These are phyloP conservation scores for Vanderwaltozyma yarrowii DNA, from an alignment of 805 yeast genomes.

Conservation along the genomic window DNA sequence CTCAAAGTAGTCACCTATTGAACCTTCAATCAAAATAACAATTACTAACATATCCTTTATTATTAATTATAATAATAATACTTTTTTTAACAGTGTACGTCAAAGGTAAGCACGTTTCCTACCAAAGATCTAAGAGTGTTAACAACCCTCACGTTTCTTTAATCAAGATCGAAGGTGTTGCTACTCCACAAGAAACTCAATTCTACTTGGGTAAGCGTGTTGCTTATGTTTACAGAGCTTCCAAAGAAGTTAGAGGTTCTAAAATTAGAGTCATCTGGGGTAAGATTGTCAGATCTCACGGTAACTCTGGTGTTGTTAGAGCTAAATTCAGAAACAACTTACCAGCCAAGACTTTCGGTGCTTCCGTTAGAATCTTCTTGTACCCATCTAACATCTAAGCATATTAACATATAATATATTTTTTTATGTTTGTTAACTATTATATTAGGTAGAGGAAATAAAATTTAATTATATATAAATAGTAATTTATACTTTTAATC, in stretches of 20 bases:
- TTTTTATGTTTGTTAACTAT: slow-evolving; percentile 3
- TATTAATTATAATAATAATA: no score
- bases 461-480: slow-evolving; percentile 2
- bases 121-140: slow-evolving; percentile 98
- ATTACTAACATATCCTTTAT: neutral
- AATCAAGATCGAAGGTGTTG: slow-evolving; percentile 95
- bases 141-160: slow-evolving; percentile 97
- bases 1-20: no score
- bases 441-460: slow-evolving; percentile 4
- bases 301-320: slow-evolving; percentile 96
- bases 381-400: slow-evolving; percentile 98
- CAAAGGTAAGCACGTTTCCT: slow-evolving; percentile 99
- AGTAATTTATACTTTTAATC: neutral
- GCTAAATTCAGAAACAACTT: slow-evolving; percentile 98
- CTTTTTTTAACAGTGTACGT: slow-evolving; percentile 68
- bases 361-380: slow-evolving; percentile 98
- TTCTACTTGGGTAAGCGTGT: slow-evolving; percentile 99
- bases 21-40: no score
- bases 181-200: slow-evolving; percentile 85
- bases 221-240: slow-evolving; percentile 98
- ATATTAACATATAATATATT: slow-evolving; percentile 3
- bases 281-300: slow-evolving; percentile 97
- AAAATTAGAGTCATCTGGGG: slow-evolving; percentile 99
- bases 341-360: slow-evolving; percentile 99
- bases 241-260: slow-evolving; percentile 96